Conservation (phyloP, 2,329 filamentous ascomycete species). For the Fusarium austroafricanum region DNA sequence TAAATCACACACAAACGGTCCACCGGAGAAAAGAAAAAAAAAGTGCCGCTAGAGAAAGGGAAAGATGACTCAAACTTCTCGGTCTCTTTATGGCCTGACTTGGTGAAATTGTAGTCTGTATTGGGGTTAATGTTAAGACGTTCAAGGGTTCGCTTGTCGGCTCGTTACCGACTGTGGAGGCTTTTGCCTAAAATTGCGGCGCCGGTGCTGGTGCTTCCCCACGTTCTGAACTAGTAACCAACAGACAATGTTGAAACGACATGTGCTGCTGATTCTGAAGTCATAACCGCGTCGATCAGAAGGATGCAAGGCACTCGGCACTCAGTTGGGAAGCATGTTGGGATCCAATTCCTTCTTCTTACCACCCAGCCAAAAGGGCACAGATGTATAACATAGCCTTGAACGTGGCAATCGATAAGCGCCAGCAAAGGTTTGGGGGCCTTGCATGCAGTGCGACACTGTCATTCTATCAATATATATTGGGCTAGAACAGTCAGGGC, state of each 20-base stretch:
- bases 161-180: conserved; percentile 32
- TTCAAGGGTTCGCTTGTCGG: conserved; percentile 19
- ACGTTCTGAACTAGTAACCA: conserved; percentile 20
- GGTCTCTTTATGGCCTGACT: conserved; percentile 9
- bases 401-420: conserved; percentile 29
- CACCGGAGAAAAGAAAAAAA: conserved; percentile 9
- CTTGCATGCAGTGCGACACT: conserved; percentile 29
- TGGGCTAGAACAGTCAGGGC: conserved; percentile 5
- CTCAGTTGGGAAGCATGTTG: not conserved
- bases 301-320: conserved; percentile 31
- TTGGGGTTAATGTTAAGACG: conserved; percentile 13
- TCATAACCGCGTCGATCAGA: conserved; percentile 23
- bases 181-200: conserved; percentile 42
- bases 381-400: not conserved
- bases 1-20: not conserved
- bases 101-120: conserved; percentile 1
- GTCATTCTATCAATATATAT: conserved; percentile 26
- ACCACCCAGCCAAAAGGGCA: too few relatives aligned
- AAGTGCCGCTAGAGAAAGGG: conserved; percentile 18
- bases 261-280: not conserved
- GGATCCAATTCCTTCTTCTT: not conserved
- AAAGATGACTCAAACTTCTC: conserved; percentile 21
- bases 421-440: conserved; percentile 21
- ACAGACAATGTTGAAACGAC: not conserved
- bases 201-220: conserved; percentile 5